A percentile compares a stretch with the other conserved stretches of the same genome.
phyloP scores from a whole-genome alignment of 257 asterid species.

The Salvia rosmarinus region DNA sequence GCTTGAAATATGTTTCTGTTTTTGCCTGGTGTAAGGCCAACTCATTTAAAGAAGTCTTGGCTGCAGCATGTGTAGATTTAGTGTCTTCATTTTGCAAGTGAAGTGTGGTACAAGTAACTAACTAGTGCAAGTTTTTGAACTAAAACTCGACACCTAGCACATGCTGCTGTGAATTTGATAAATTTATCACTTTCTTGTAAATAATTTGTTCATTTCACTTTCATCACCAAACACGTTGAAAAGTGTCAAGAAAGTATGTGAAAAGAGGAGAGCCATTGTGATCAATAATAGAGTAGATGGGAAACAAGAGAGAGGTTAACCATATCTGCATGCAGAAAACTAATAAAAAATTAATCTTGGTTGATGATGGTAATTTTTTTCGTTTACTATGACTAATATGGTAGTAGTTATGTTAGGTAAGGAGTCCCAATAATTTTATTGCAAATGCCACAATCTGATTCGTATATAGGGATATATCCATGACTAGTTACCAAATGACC shows the following conservation, averaged over 20 bases:
- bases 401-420: slow-evolving; percentile 22
- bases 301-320: neutral
- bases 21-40: too few species aligned
- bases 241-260: too few species aligned
- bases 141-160: neutral
- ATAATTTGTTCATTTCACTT: neutral
- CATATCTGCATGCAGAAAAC: neutral
- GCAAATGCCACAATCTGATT: slow-evolving; percentile 19
- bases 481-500: too few species aligned
- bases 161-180: slow-evolving; percentile 3
- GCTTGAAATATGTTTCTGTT: neutral
- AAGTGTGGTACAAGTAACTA: slow-evolving; percentile 37
- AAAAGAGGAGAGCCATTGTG: too few species aligned
- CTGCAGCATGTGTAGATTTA: neutral
- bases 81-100: slow-evolving; percentile 18
- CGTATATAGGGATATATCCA: neutral
- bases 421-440: neutral
- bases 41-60: neutral
- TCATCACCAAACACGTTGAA: slow-evolving; percentile 19
- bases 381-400: neutral
- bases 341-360: neutral
- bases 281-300: slow-evolving; percentile 11
- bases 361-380: neutral
- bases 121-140: slow-evolving; percentile 22
- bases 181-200: slow-evolving; percentile 28